Percentiles rank a stretch among this genome's conserved stretches.
Evolutionary conservation across 2,329 filamentous ascomycete species (phyloP).

Genomic region (Mycogone perniciosa): DNA sequence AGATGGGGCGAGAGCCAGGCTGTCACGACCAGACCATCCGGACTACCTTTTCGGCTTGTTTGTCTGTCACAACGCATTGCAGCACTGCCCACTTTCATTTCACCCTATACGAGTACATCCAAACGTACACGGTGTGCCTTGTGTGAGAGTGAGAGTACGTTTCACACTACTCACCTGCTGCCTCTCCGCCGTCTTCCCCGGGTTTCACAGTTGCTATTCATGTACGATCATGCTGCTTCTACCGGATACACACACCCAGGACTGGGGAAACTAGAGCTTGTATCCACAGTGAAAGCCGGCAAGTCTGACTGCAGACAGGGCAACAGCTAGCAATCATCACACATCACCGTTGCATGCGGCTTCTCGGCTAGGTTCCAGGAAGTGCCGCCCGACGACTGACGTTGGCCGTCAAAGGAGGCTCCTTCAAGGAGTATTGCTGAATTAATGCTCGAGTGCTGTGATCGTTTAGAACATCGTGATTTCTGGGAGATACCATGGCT

Average conservation of each 20-base stretch:
- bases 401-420: not conserved
- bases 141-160: not conserved
- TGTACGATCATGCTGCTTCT: slow-evolving; percentile 5
- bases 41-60: not conserved
- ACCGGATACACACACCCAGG: slow-evolving; percentile 1
- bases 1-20: not conserved
- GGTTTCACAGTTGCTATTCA: not conserved
- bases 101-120: no score
- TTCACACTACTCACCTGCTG: not conserved
- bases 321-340: slow-evolving; percentile 8
- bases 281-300: not conserved
- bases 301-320: not conserved
- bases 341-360: slow-evolving; percentile 9
- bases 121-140: not conserved
- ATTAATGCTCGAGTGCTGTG: not conserved
- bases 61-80: not conserved
- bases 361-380: not conserved
- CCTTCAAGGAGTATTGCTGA: not conserved
- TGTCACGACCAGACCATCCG: not conserved
- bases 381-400: not conserved
- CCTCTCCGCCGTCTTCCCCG: not conserved
- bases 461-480: not conserved
- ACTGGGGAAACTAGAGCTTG: not conserved
- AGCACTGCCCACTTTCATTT: not conserved
- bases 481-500: not conserved